Evolutionary conservation across 345 rosid species (phyloP).

Genomic region (Bruguiera sexangula): DNA sequence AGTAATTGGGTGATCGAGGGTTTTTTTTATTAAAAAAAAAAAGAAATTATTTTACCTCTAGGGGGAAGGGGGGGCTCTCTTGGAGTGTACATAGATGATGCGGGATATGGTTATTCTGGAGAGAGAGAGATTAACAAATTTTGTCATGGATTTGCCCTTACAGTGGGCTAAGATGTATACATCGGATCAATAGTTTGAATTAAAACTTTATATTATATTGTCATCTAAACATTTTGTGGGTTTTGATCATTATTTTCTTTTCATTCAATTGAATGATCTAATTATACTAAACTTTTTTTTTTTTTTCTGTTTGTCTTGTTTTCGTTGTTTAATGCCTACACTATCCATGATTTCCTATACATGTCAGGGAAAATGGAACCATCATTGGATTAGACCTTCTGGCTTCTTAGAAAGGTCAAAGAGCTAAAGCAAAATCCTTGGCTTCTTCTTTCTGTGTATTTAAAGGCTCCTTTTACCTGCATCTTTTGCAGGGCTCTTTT

Average conservation of each 20-base stretch:
- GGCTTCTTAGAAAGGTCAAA: too few species aligned
- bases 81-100: slow-evolving; percentile 38
- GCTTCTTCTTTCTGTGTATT: too few species aligned
- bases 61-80: background rate
- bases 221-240: background rate
- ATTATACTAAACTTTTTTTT: too few species aligned
- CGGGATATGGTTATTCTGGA: slow-evolving; percentile 1
- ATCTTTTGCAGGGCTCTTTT: too few species aligned
- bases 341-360: too few species aligned
- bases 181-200: background rate
- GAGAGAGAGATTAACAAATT: slow-evolving; percentile 6
- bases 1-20: too few species aligned
- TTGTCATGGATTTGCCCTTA: slow-evolving; percentile 24
- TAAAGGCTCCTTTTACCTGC: too few species aligned
- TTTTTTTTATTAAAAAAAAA: background rate
- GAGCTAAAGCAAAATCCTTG: too few species aligned
- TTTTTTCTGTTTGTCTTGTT: too few species aligned
- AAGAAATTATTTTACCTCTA: background rate
- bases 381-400: too few species aligned
- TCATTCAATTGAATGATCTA: background rate
- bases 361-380: too few species aligned
- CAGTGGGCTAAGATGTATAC: background rate
- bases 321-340: too few species aligned
- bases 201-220: background rate
- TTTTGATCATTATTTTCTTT: background rate